phyloP scores from a whole-genome alignment of 1,139 yeast genomes.

The Diutina rugosa region DNA sequence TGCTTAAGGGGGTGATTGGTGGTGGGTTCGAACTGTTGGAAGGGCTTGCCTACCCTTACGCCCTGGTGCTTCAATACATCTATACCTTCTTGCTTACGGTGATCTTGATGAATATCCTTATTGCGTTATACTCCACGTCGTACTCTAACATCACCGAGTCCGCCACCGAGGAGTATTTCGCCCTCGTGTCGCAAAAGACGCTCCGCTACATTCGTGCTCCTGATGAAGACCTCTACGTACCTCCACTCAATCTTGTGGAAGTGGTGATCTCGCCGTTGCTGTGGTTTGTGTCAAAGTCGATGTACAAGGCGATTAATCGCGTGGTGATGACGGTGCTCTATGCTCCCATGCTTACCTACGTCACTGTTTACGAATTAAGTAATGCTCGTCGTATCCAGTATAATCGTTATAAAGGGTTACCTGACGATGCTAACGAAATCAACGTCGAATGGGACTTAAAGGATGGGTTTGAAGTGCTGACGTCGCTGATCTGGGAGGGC shows the following conservation, averaged over 20 bases:
- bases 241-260: conserved; percentile 74
- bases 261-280: conserved; percentile 25
- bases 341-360: conserved; percentile 50
- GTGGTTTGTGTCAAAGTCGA: conserved; percentile 14
- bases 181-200: conserved; percentile 75
- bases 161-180: conserved; percentile 76
- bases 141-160: conserved; percentile 72
- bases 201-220: conserved; percentile 80
- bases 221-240: conserved; percentile 73
- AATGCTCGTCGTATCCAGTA: conserved; percentile 60
- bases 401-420: conserved; percentile 49
- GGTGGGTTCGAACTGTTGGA: conserved; percentile 59
- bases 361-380: conserved; percentile 50
- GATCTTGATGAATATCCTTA: conserved; percentile 63
- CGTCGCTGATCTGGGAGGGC: conserved; percentile 23
- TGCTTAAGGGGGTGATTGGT: conserved; percentile 61
- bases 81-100: conserved; percentile 67
- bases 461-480: conserved; percentile 49
- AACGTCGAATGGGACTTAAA: conserved; percentile 77
- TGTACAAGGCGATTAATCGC: conserved; percentile 27
- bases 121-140: conserved; percentile 79
- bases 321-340: conserved; percentile 52
- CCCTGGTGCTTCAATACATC: conserved; percentile 59
- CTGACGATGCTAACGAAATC: conserved; percentile 73
- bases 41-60: conserved; percentile 74